Conservation (phyloP, 2,329 filamentous ascomycete species). For the Fusarium floridanum region DNA sequence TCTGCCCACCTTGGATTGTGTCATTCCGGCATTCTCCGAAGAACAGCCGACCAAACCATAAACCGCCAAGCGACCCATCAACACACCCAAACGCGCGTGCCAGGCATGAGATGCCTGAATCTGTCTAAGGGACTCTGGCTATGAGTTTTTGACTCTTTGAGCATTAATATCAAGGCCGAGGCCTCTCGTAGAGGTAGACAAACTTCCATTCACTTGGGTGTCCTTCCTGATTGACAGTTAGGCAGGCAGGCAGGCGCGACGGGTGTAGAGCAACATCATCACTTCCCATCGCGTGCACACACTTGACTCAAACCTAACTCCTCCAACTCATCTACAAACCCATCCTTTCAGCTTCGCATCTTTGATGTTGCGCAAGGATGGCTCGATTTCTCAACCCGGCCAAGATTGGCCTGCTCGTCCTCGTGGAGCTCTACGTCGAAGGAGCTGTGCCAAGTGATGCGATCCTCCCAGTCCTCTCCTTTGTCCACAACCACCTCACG, state of each 20-base stretch:
- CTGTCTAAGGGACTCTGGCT: not conserved
- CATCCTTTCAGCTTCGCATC: not conserved
- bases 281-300: not conserved
- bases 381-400: constrained; percentile 88
- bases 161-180: not conserved
- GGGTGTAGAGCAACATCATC: constrained; percentile 1
- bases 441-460: constrained; percentile 76
- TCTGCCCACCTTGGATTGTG: not conserved
- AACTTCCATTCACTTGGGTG: not conserved
- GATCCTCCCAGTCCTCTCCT: constrained; percentile 82
- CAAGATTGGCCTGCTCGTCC: constrained; percentile 84
- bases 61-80: constrained; percentile 4
- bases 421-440: constrained; percentile 85
- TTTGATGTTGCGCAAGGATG: constrained; percentile 61
- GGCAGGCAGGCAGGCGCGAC: constrained; percentile 28
- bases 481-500: constrained; percentile 79
- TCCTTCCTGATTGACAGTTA: constrained; percentile 12
- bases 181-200: not conserved
- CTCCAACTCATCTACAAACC: not conserved
- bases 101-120: not conserved
- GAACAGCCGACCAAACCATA: constrained; percentile 27
- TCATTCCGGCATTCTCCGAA: constrained; percentile 29
- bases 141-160: not conserved
- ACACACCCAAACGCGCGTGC: not conserved
- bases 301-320: not conserved